phyloP scores from a whole-genome alignment of 176 grass and related monocot species.

The Tillandsia fasciculata region DNA sequence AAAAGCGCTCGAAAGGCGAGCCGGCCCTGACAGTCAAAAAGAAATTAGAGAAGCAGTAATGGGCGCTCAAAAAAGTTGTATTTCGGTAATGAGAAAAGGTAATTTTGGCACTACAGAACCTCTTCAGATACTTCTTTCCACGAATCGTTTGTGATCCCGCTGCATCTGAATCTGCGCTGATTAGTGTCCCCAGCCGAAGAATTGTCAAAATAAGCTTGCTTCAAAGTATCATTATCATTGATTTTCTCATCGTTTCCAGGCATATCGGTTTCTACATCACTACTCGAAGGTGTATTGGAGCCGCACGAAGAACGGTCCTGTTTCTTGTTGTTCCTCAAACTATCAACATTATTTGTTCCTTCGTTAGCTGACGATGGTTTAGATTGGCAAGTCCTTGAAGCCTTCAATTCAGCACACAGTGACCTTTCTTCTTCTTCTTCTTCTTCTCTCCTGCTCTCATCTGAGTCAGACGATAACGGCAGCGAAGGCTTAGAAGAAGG shows the following conservation, averaged over 20 bases:
- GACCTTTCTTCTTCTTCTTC: constrained; percentile 9
- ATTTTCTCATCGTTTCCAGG: constrained; percentile 55
- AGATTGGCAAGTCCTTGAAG: constrained; percentile 25
- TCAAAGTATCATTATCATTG: constrained; percentile 31
- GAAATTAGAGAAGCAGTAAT: constrained; percentile 52
- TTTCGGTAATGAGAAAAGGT: constrained; percentile 17
- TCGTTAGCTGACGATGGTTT: constrained; percentile 24
- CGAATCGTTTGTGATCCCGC: constrained; percentile 66
- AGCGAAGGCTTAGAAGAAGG: background rate
- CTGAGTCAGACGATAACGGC: constrained; percentile 20
- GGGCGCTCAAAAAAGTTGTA: constrained; percentile 26
- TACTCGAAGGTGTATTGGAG: constrained; percentile 83
- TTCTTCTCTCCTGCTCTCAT: constrained; percentile 39
- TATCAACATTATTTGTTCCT: constrained; percentile 27
- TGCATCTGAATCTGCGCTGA: constrained; percentile 60
- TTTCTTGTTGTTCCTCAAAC: constrained; percentile 49
- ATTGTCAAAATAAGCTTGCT: constrained; percentile 55
- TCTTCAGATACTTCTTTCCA: constrained; percentile 93
- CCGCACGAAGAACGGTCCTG: constrained; percentile 87
- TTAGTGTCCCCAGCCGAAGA: constrained; percentile 44
- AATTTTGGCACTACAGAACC: constrained; percentile 44
- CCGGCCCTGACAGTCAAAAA: constrained; percentile 73
- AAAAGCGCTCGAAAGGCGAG: constrained; percentile 85
- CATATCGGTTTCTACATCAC: constrained; percentile 56
- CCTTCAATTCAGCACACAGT: constrained; percentile 27